phyloP scores from a whole-genome alignment of 2,329 filamentous ascomycete species.

The Nemania diffusa region DNA sequence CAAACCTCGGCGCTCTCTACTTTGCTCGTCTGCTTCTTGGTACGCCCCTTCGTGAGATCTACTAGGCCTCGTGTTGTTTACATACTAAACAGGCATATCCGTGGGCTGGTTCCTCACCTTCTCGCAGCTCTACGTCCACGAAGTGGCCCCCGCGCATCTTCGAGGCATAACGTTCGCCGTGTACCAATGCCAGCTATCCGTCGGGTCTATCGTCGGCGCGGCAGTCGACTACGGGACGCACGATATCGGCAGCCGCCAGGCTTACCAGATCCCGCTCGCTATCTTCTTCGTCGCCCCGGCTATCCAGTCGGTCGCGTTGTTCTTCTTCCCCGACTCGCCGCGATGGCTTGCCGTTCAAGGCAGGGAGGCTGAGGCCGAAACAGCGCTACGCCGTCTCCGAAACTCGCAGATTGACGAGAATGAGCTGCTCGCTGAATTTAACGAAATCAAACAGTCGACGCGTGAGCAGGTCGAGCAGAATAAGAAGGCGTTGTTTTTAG shows the following conservation, averaged over 20 bases:
- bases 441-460: constrained; percentile 48
- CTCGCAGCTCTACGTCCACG: constrained; percentile 52
- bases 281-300: constrained; percentile 49
- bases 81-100: constrained; percentile 45
- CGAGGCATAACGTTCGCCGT: constrained; percentile 50
- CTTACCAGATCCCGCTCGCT: constrained; percentile 46
- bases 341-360: constrained; percentile 54
- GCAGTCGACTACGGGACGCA: constrained; percentile 49
- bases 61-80: constrained; percentile 2
- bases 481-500: constrained; percentile 46
- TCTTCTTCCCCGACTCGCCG: constrained; percentile 53
- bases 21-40: constrained; percentile 49
- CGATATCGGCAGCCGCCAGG: constrained; percentile 34
- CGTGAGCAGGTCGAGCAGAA: constrained; percentile 44
- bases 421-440: constrained; percentile 47
- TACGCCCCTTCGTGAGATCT: constrained; percentile 15
- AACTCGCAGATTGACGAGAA: constrained; percentile 44
- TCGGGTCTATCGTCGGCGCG: constrained; percentile 50
- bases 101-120: constrained; percentile 53
- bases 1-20: constrained; percentile 46
- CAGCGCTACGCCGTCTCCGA: constrained; percentile 45
- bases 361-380: constrained; percentile 47
- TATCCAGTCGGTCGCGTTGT: constrained; percentile 47
- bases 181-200: constrained; percentile 49
- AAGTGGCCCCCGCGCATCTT: constrained; percentile 51